Percentiles rank a stretch among this genome's conserved stretches.
phyloP scores from a whole-genome alignment of 768 basidiomycete species.

The Leccinum pellstonianum region DNA sequence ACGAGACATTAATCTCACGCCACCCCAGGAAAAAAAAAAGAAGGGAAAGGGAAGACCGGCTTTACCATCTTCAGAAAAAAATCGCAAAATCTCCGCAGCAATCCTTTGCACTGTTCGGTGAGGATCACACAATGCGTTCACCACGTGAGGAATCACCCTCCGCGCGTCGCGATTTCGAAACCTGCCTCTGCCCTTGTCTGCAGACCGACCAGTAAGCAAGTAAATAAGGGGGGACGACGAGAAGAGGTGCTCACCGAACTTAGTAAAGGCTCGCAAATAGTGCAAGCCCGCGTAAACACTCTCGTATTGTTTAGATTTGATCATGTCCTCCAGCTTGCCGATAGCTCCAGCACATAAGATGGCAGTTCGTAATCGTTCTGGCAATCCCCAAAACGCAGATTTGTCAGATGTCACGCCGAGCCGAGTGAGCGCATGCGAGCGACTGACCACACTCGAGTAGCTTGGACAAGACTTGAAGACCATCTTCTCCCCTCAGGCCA shows the following conservation, averaged over 20 bases:
- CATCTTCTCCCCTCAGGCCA: conserved; percentile 26
- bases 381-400: not conserved
- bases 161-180: conserved; percentile 1
- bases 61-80: conserved; percentile 18
- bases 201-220: not conserved
- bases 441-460: conserved; percentile 26
- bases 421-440: not conserved
- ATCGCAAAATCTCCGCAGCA: conserved; percentile 13
- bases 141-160: not conserved
- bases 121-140: too few relatives aligned
- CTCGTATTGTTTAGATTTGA: too few relatives aligned
- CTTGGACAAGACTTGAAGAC: conserved; percentile 18
- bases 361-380: conserved; percentile 18
- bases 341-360: conserved; percentile 18
- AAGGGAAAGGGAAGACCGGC: too few relatives aligned
- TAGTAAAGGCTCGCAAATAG: conserved; percentile 22
- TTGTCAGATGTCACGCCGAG: not conserved
- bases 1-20: not conserved
- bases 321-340: not conserved
- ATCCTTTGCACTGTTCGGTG: not conserved
- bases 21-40: not conserved
- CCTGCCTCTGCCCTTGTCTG: conserved; percentile 4
- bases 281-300: conserved; percentile 15
- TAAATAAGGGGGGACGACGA: too few relatives aligned
- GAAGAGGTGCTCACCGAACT: conserved; percentile 14